Evolutionary conservation across 2,329 filamentous ascomycete genomes (phyloP), one percentile per base, ranked within the genome.

Genomic region (Penicillium brasilianum): DNA sequence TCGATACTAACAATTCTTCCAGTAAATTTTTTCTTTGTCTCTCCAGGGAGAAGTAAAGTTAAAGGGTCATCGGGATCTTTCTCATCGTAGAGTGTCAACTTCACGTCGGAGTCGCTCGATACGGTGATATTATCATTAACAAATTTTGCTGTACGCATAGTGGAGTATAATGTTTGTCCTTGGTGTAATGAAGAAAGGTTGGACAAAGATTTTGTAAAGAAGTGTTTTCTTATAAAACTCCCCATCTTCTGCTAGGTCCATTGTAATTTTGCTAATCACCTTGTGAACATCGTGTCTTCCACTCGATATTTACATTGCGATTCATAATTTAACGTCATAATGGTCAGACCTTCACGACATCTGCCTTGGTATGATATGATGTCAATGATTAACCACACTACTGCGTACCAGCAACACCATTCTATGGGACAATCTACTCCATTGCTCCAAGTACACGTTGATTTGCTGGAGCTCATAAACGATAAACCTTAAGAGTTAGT

Each of bases 61-160:
- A 39, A 49, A 54, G 57, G 18, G 5, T 54, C 41, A 49, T 54
- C 30, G 2, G 50, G 39, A 59, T 59, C 39, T 30, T 59, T 59
- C 25, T 55, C 41, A 59, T 59, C 50, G 50, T 41, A n/a, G 41
- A 59, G 57, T 49, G 57, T 59, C 32, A 59, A 59, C 57, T 20
- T 59, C 39, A 59, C 57, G 54, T 59, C 57, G 50, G 20, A 34
- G 18, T 59, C 57, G 16, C 18, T 16, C 30, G 50, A 54, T 34
- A 59, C 32, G 32, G 50, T 59, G 57, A 59, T 59, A 49, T 54
- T 59, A 20, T 59, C 32, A 54, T 59, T 54, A 10, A 54, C 49
- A 59, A 59, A 59, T 48, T 25, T 59, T 59, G 50, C 57, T 37
- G 39, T 54, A 5, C 8, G 41, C 50, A 37, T 59, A 20, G 57